A percentile compares a stretch with the other conserved stretches of the same genome.
Evolutionary conservation across 108 stramenopile species (phyloP).

Genomic region (Nitzschia palea): DNA sequence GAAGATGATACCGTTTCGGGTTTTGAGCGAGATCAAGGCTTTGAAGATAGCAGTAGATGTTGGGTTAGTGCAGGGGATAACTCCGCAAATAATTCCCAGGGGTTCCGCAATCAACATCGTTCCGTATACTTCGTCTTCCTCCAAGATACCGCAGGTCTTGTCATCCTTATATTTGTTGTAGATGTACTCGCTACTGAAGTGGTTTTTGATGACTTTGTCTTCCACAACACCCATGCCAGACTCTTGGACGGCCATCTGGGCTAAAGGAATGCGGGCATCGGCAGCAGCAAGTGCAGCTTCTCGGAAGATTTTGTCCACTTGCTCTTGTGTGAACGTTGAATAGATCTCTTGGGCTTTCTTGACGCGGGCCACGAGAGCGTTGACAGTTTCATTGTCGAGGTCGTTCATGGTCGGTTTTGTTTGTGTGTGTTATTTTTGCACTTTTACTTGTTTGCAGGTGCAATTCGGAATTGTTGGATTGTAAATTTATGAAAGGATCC

Average conservation of each 20-base stretch:
- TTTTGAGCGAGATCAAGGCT: slow-evolving; percentile 26
- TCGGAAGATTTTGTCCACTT: slow-evolving; percentile 36
- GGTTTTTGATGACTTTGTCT: slow-evolving; percentile 50
- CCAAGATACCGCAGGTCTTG: slow-evolving; percentile 42
- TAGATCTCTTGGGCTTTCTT: slow-evolving; percentile 28
- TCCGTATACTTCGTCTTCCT: slow-evolving; percentile 28
- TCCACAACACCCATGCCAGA: slow-evolving; percentile 39
- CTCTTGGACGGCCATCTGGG: slow-evolving; percentile 38
- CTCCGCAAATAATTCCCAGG: slow-evolving; percentile 23
- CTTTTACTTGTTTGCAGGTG: no score
- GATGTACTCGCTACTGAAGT: slow-evolving; percentile 33
- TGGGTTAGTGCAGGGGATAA: slow-evolving; percentile 41
- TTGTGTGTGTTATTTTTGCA: no score
- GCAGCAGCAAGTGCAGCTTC: slow-evolving; percentile 23
- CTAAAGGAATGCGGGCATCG: slow-evolving; percentile 32
- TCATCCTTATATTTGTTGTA: slow-evolving; percentile 34
- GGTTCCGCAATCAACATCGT: slow-evolving; percentile 27
- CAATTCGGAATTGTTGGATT: no score
- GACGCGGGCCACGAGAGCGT: slow-evolving; percentile 10
- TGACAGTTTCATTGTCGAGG: neutral
- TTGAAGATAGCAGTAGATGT: slow-evolving; percentile 44
- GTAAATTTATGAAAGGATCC: no score
- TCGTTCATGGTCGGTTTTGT: no score
- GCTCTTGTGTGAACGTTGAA: slow-evolving; percentile 26
- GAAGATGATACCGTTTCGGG: slow-evolving; percentile 34